Conservation (phyloP, 83 land plant genomes). For the Picea mariana region DNA sequence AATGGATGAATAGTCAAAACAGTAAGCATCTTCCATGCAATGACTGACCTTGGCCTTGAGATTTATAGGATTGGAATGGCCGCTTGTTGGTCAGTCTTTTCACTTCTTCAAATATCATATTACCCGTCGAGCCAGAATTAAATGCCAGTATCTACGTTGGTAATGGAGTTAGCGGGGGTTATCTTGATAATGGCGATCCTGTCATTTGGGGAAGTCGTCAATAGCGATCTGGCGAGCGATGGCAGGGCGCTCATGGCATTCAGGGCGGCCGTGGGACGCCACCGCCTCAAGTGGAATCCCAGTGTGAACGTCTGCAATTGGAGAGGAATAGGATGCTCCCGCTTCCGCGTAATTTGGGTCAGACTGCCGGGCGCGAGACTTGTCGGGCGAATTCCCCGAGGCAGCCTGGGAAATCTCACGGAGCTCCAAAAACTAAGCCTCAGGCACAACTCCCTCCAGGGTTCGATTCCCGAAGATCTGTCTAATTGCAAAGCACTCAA, state of each 20-base stretch:
- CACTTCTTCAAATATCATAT: too few species aligned
- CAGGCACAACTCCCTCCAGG: conserved; percentile 58
- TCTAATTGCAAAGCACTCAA: conserved; percentile 31
- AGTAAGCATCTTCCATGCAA: too few species aligned
- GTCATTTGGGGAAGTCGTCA: too few species aligned
- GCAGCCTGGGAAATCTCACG: conserved; percentile 55
- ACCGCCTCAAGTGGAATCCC: conserved; percentile 41
- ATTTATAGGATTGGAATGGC: too few species aligned
- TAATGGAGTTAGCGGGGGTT: too few species aligned
- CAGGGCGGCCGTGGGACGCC: conserved; percentile 41
- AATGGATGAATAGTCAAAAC: too few species aligned
- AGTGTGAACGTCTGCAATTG: conserved; percentile 44
- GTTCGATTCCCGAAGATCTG: conserved; percentile 60
- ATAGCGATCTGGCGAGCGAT: conserved; percentile 21
- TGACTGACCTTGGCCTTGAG: too few species aligned
- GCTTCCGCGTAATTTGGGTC: conserved; percentile 38
- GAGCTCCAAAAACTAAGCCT: conserved; percentile 52
- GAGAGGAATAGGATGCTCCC: conserved; percentile 49
- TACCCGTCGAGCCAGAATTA: too few species aligned
- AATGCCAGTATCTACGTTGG: too few species aligned
- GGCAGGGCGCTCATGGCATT: conserved; percentile 39
- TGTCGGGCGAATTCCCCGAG: conserved; percentile 50
- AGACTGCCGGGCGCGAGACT: conserved; percentile 61
- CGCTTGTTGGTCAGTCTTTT: too few species aligned
- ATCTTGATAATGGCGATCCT: too few species aligned